phyloP scores from a whole-genome alignment of 495 filamentous ascomycete species.

The Cladorrhinum samala region DNA sequence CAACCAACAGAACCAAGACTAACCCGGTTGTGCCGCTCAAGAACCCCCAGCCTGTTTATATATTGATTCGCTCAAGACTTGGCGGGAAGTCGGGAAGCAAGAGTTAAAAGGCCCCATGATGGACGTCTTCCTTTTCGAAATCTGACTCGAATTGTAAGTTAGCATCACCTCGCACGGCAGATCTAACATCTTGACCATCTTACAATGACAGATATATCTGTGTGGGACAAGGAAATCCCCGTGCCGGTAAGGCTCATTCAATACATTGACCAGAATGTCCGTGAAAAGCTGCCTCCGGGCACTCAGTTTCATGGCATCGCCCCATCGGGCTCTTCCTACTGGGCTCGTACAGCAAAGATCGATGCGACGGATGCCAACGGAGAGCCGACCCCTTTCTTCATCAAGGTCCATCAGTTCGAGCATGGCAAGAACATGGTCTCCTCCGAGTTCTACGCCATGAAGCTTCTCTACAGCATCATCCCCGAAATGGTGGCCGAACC shows the following conservation, averaged over 20 bases:
- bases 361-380: neutral
- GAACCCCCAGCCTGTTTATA: too few species aligned
- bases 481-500: slow-evolving; percentile 7
- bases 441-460: slow-evolving; percentile 1
- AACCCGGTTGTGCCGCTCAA: too few species aligned
- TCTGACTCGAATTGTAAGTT: too few species aligned
- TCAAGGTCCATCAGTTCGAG: slow-evolving; percentile 1
- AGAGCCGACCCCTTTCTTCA: neutral
- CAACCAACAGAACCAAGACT: too few species aligned
- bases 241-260: neutral
- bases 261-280: neutral
- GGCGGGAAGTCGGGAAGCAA: too few species aligned
- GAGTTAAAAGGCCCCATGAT: too few species aligned
- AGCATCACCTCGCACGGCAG: too few species aligned
- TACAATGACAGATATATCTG: neutral
- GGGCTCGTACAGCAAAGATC: slow-evolving; percentile 7
- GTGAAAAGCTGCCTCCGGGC: neutral
- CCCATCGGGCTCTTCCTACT: slow-evolving; percentile 2
- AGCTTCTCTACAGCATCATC: slow-evolving; percentile 1
- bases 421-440: slow-evolving; percentile 2
- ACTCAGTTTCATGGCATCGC: slow-evolving; percentile 1
- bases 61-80: too few species aligned
- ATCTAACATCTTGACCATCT: too few species aligned
- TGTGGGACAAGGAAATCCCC: neutral
- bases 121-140: too few species aligned